Evolutionary conservation across 2,329 filamentous ascomycete genomes (phyloP).

Genomic region (Gaeumannomyces tritici): DNA sequence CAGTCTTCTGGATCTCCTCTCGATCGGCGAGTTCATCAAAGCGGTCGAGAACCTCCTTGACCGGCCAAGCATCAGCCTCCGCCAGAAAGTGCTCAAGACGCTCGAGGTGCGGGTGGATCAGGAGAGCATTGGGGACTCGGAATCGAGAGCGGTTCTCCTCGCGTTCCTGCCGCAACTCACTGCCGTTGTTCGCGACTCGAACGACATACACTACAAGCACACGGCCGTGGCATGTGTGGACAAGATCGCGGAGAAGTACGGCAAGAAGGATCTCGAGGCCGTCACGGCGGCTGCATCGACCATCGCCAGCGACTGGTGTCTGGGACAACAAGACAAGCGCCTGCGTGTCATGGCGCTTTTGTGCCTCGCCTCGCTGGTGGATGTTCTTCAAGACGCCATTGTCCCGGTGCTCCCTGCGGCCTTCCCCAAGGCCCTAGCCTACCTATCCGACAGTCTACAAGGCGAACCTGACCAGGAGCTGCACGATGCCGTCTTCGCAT

Average conservation of each 20-base stretch:
- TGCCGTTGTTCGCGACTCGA: slow-evolving; percentile 62
- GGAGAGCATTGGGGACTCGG: slow-evolving; percentile 50
- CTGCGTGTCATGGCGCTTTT: slow-evolving; percentile 78
- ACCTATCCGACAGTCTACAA: slow-evolving; percentile 56
- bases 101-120: slow-evolving; percentile 71
- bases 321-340: slow-evolving; percentile 63
- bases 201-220: slow-evolving; percentile 68
- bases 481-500: slow-evolving; percentile 73
- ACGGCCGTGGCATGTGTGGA: slow-evolving; percentile 85
- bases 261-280: slow-evolving; percentile 75
- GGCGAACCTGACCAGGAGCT: slow-evolving; percentile 49
- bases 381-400: slow-evolving; percentile 78
- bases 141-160: slow-evolving; percentile 60
- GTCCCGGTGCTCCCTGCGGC: slow-evolving; percentile 73
- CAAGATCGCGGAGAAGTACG: slow-evolving; percentile 89
- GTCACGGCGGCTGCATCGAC: slow-evolving; percentile 67
- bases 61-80: slow-evolving; percentile 63
- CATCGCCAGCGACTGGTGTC: slow-evolving; percentile 65
- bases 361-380: slow-evolving; percentile 80
- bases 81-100: slow-evolving; percentile 70
- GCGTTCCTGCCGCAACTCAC: slow-evolving; percentile 73
- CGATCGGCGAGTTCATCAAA: slow-evolving; percentile 81
- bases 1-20: slow-evolving; percentile 73
- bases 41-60: slow-evolving; percentile 75
- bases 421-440: slow-evolving; percentile 60